Base-by-base conservation (phyloP, 2,329 filamentous ascomycete species). In the Reticulascus tulasneorum region DNA sequence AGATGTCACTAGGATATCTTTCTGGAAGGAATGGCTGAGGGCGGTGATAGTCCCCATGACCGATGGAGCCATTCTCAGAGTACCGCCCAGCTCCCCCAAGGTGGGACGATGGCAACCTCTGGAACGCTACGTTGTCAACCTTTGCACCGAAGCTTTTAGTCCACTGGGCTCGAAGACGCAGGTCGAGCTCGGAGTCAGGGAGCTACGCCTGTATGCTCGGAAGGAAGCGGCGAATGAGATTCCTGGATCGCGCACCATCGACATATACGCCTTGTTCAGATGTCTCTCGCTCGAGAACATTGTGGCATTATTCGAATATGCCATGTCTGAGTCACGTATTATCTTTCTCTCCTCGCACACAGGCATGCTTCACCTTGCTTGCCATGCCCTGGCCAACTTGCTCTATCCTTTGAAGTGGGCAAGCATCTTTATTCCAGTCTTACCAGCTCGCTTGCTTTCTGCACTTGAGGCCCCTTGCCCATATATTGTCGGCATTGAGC, bases 11-110 rank as follows among this genome's bases (percentile, higher is more conserved):
- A 77, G 94, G 63, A 89, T 90, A 46, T 79, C 81, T 21, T 97
- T 98, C 64, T 98, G 91, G 90, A 97, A 97, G 61, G 93, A 98
- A 59, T 98, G 93, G 93, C 75, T 98, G 30, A 84, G 88, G 60
- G 90, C 91, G 7, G 77, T 97, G 9, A 72, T 93, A n/a, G 87
- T 95, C 16, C 93, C 93, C 19, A 98, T 97, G 93, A 89, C 82
- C 2, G 89, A 94, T 55, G 88, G 91, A 15, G 80, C 75, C 11
- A 73, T 98, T 20, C 66, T 93, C 48, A 77, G 90, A 38, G 81
- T 98, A 7, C 88, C 93, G 7, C 73, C 87, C 9, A 94, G 84
- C 60, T 97, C 91, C 6, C 90, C 93, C 10, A 86, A 82, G 52
- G 81, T 95, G 46, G 93, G 93, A 28, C 80, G 89, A 55, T 98